Conservation (phyloP, 208 protist species). For the Trypanosomatidae sp. region DNA sequence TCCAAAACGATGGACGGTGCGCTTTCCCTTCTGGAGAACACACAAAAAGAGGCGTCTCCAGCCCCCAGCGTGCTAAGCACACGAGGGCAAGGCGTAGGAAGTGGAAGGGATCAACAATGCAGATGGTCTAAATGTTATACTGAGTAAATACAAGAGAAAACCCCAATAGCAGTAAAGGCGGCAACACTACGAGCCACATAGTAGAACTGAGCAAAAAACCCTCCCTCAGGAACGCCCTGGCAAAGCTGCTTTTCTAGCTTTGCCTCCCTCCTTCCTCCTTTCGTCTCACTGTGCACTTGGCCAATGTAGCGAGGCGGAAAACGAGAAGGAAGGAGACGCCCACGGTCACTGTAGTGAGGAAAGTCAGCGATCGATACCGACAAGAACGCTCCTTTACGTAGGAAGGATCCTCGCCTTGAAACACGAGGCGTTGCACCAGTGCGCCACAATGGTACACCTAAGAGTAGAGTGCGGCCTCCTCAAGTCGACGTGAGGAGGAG, state of each 20-base stretch:
- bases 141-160: neutral
- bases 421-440: neutral
- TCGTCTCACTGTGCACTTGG: constrained; percentile 28
- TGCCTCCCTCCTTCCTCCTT: constrained; percentile 25
- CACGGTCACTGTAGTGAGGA: neutral
- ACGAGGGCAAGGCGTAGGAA: neutral
- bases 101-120: neutral
- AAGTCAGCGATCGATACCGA: no score
- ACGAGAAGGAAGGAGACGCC: neutral
- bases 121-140: neutral
- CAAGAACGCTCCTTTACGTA: neutral
- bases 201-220: neutral
- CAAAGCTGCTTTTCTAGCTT: neutral
- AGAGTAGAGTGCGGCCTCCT: neutral
- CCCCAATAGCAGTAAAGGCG: neutral
- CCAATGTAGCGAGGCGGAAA: constrained; percentile 43
- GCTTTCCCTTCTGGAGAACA: no score
- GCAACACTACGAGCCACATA: neutral
- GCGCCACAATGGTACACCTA: neutral
- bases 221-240: neutral
- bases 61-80: neutral
- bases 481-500: neutral
- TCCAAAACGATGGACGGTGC: constrained; percentile 1
- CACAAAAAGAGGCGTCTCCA: neutral
- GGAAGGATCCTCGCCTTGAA: neutral